These are phyloP conservation scores for Podaxis mareebaensis DNA, from an alignment of 768 basidiomycete genomes.

Conservation along the genomic window DNA sequence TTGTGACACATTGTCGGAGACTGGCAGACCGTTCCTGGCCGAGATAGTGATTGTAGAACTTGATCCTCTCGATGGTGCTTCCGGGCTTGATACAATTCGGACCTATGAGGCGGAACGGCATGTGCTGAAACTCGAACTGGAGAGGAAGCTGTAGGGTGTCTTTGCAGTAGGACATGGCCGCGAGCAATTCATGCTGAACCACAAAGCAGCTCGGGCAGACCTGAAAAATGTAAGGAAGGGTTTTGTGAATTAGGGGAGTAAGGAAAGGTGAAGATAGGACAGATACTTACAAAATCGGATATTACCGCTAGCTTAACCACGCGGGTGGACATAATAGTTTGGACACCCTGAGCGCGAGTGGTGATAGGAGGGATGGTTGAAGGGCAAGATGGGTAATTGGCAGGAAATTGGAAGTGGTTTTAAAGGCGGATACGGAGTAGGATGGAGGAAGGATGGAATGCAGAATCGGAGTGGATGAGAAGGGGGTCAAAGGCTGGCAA, in stretches of 20 bases:
- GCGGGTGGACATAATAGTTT: conserved; percentile 37
- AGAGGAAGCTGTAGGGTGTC: conserved; percentile 48
- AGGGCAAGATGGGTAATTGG: conserved; percentile 10
- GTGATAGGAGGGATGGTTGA: conserved; percentile 17
- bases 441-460: conserved; percentile 18
- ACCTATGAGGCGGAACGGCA: conserved; percentile 51
- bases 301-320: conserved; percentile 49
- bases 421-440: not conserved
- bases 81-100: conserved; percentile 38
- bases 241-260: conserved; percentile 7
- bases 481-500: conserved; percentile 22
- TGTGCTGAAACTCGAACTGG: conserved; percentile 50
- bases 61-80: conserved; percentile 40
- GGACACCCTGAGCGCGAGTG: conserved; percentile 14
- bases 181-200: conserved; percentile 51
- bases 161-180: conserved; percentile 49
- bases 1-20: conserved; percentile 43
- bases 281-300: conserved; percentile 45
- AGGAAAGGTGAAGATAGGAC: conserved; percentile 12
- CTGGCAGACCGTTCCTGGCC: conserved; percentile 51
- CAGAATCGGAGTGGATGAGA: conserved; percentile 26
- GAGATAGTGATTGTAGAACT: conserved; percentile 33
- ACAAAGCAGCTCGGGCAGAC: conserved; percentile 55
- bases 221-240: conserved; percentile 25
- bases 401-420: not conserved